Evolutionary conservation across 2,329 filamentous ascomycete genomes (phyloP).

Genomic region (Penicillium sp.): DNA sequence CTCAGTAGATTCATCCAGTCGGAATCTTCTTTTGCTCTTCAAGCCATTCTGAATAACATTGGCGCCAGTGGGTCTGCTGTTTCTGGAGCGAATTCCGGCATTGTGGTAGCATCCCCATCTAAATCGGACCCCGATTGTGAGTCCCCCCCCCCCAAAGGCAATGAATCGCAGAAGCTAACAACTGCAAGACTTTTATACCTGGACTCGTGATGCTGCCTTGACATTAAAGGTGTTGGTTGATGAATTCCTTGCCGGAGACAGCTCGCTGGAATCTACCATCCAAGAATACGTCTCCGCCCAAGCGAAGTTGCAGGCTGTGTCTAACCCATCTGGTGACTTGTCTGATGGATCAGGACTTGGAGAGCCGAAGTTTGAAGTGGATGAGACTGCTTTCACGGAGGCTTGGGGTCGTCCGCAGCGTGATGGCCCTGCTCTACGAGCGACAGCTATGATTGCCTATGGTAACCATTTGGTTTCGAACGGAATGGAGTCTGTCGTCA

Average conservation of each 20-base stretch:
- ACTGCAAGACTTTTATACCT: not conserved
- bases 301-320: not conserved
- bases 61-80: not conserved
- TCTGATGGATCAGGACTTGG: not conserved
- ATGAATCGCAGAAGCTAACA: not conserved
- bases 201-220: not conserved
- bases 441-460: not conserved
- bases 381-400: not conserved
- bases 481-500: too few relatives aligned
- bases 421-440: not conserved
- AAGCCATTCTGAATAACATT: not conserved
- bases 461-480: not conserved
- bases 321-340: not conserved
- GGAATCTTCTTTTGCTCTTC: too few relatives aligned
- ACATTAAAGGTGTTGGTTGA: not conserved
- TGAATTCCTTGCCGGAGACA: not conserved
- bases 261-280: not conserved
- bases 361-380: not conserved
- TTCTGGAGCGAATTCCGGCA: not conserved
- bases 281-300: not conserved
- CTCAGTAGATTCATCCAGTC: too few relatives aligned
- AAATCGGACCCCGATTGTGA: not conserved
- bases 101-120: not conserved
- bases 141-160: too few relatives aligned
- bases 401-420: not conserved